Conservation (phyloP, 176 grass and related monocot genomes). For the Dendrocalamus sinicus region DNA sequence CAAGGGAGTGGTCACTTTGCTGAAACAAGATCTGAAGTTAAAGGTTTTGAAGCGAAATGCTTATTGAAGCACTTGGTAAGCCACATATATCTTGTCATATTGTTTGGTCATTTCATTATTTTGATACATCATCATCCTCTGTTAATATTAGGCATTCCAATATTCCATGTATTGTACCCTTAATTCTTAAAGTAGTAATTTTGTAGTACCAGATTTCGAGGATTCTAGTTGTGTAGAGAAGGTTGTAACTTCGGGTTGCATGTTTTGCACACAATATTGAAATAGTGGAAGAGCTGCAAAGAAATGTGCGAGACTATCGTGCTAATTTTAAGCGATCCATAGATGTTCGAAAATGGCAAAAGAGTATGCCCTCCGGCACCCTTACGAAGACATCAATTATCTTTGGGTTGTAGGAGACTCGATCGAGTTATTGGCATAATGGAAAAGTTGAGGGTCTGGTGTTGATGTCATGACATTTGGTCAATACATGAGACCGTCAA, state of each 20-base stretch:
- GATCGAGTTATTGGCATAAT: no score
- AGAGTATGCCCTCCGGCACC: no score
- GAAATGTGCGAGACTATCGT: slow-evolving; percentile 72
- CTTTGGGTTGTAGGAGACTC: no score
- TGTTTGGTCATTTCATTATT: slow-evolving; percentile 11
- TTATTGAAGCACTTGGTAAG: slow-evolving; percentile 95
- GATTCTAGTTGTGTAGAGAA: slow-evolving; percentile 73
- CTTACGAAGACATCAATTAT: no score
- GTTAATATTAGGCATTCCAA: slow-evolving; percentile 32
- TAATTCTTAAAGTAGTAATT: slow-evolving; percentile 32
- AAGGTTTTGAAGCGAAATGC: slow-evolving; percentile 84
- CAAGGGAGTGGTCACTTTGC: slow-evolving; percentile 92
- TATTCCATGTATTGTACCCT: slow-evolving; percentile 35
- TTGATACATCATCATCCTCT: background rate
- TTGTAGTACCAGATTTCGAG: slow-evolving; percentile 93
- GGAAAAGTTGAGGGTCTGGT: no score
- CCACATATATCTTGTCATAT: slow-evolving; percentile 21
- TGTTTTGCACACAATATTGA: slow-evolving; percentile 98
- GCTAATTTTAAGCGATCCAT: slow-evolving; percentile 96
- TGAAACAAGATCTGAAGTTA: slow-evolving; percentile 81
- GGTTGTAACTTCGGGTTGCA: slow-evolving; percentile 89
- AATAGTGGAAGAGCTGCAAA: slow-evolving; percentile 90
- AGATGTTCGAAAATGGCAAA: no score
- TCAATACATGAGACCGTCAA: no score
- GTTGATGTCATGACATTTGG: no score